Evolutionary conservation across 192 early-diverging fungal species (phyloP).

Genomic region (Umbelopsis ramanniana): DNA sequence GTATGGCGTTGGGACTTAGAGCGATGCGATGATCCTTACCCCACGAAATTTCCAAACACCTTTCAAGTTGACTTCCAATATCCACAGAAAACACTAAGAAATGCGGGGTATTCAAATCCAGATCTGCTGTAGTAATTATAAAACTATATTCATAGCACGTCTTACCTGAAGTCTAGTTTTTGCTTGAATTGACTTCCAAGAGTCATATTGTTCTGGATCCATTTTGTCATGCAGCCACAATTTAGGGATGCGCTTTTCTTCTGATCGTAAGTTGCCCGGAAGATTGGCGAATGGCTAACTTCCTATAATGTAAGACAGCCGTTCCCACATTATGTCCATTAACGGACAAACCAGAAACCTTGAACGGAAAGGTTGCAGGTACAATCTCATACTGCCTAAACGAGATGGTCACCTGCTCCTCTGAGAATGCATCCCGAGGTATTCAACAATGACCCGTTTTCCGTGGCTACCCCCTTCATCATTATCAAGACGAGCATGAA

Average conservation of each 20-base stretch:
- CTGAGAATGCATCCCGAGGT: not conserved
- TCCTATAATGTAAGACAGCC: not conserved
- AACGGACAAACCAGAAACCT: slow-evolving; percentile 17
- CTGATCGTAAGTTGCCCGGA: not conserved
- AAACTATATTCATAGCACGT: not conserved
- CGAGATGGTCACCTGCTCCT: not conserved
- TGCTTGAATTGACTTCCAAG: no score
- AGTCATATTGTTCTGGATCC: no score
- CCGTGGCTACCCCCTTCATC: no score
- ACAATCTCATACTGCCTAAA: not conserved
- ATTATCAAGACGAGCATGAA: no score
- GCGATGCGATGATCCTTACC: no score
- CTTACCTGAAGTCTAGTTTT: no score
- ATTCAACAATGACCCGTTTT: no score
- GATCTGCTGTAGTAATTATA: not conserved
- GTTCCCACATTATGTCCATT: slow-evolving; percentile 11
- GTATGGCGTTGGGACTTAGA: no score
- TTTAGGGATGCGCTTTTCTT: not conserved
- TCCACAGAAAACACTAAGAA: not conserved
- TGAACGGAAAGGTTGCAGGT: not conserved
- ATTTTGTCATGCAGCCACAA: not conserved
- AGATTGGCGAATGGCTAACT: not conserved
- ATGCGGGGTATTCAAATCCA: slow-evolving; percentile 18
- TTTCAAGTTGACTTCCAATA: not conserved
- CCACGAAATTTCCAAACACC: not conserved